Evolutionary conservation across 768 basidiomycete genomes (phyloP), one percentile per base, ranked within the genome.

Genomic region (Suillus ampliporus): DNA sequence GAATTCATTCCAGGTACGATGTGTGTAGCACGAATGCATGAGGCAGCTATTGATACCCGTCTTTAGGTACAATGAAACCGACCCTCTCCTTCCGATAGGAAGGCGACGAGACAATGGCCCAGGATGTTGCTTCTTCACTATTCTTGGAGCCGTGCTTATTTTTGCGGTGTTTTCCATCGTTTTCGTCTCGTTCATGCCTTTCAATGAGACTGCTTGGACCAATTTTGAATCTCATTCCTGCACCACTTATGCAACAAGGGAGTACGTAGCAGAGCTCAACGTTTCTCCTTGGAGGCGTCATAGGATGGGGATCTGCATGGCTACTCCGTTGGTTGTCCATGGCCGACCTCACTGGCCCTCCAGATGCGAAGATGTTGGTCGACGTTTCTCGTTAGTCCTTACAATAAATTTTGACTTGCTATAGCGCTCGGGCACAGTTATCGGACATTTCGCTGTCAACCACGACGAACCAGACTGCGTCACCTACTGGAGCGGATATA

Each of bases 221-320:
- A 41, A 6, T 53, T 23, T 74, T 2, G 57, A 65, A 17, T 44
- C 62, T 9, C 66, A 70, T 51, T 37, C 38, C 19, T 78, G 77
- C 61, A 69, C 60, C 28, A 68, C 71, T 0, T 76, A 72, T 57
- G 73, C 64, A 0, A 70, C 72, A 3, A 68, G 73, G 48, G 68
- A 68, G 46, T 77, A 77, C 35, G 67, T 70, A 1, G 77, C 77
- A 0, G 61, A 62, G 5, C 61, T 78, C 3, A 66, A 65, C 54
- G 76, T 76, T 44, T 50, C 77, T n/a, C 76, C 74, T 5, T 70
- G 71, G 60, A 44, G 43, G 6, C 54, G 50, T 47, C 66, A 65
- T 40, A 65, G 65, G 8, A 14, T 71, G n/a, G 65, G 65, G 5
- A 71, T 71, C 0, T 74, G 74, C 65, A 67, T 41, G 50, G 60